Conservation (phyloP, 139 green algal species). For the Micromonas commoda region DNA sequence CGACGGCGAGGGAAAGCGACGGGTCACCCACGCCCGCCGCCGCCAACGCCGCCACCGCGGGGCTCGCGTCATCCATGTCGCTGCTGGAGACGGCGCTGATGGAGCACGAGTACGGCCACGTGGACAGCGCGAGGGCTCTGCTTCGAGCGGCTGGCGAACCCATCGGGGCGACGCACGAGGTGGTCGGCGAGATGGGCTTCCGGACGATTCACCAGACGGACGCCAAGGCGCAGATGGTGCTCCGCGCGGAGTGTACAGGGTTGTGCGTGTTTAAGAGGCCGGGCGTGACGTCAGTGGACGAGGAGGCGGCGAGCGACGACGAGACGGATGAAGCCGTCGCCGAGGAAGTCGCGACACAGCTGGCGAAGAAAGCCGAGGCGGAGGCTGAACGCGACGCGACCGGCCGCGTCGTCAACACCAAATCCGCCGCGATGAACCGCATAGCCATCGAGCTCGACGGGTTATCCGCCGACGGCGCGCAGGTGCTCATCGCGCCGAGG, state of each 20-base stretch:
- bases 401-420: background rate
- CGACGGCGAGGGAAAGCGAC: no score
- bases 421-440: constrained; percentile 1
- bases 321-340: background rate
- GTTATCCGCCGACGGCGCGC: constrained; percentile 18
- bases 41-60: background rate
- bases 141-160: constrained; percentile 35
- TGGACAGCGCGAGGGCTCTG: constrained; percentile 35
- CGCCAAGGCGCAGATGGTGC: constrained; percentile 71
- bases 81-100: constrained; percentile 42
- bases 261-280: background rate
- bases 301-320: constrained; percentile 2
- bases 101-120: constrained; percentile 46
- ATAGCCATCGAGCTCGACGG: constrained; percentile 9
- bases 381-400: background rate
- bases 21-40: background rate
- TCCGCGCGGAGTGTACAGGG: constrained; percentile 6
- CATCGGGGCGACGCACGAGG: constrained; percentile 50
- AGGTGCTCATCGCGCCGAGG: constrained; percentile 18
- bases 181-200: constrained; percentile 65
- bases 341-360: background rate
- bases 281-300: no score
- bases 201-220: constrained; percentile 80
- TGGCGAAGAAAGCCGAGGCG: background rate
- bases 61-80: constrained; percentile 51